phyloP scores from a whole-genome alignment of 1,139 yeast species.

The Zhuliangozyma parablackwelliae region DNA sequence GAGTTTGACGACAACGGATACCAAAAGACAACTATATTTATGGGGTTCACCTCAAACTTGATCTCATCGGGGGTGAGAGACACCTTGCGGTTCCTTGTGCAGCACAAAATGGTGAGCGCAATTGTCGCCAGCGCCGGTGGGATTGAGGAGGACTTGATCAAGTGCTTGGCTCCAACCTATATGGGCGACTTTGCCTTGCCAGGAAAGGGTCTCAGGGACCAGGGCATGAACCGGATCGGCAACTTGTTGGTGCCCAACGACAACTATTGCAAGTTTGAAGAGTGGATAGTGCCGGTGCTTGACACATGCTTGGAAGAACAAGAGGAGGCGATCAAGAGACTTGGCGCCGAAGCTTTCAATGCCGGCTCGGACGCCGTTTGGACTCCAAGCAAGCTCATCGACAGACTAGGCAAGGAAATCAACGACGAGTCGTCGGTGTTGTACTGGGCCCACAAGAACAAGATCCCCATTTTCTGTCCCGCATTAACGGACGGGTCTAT shows the following conservation, averaged over 20 bases:
- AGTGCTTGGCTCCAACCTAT: conserved; percentile 92
- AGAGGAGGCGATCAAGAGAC: conserved; percentile 55
- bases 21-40: conserved; percentile 83
- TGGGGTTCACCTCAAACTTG: conserved; percentile 96
- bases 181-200: conserved; percentile 84
- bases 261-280: conserved; percentile 94
- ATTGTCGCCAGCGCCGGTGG: conserved; percentile 97
- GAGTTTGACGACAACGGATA: conserved; percentile 75
- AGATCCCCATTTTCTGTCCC: conserved; percentile 95
- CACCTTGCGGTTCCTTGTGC: conserved; percentile 81
- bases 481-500: conserved; percentile 96
- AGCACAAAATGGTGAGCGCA: conserved; percentile 91
- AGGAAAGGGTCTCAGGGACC: conserved; percentile 80
- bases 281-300: conserved; percentile 94
- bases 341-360: conserved; percentile 56
- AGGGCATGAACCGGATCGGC: conserved; percentile 97
- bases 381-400: conserved; percentile 93
- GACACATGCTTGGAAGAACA: conserved; percentile 88
- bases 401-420: conserved; percentile 91
- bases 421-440: conserved; percentile 90
- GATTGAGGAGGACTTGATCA: conserved; percentile 93
- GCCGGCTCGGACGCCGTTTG: conserved; percentile 51
- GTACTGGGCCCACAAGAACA: conserved; percentile 96
- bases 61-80: conserved; percentile 93
- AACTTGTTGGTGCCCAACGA: conserved; percentile 95